A percentile compares a stretch with the other conserved stretches of the same genome.
phyloP scores from a whole-genome alignment of 306 rosid genomes.

The Malus orientalis region DNA sequence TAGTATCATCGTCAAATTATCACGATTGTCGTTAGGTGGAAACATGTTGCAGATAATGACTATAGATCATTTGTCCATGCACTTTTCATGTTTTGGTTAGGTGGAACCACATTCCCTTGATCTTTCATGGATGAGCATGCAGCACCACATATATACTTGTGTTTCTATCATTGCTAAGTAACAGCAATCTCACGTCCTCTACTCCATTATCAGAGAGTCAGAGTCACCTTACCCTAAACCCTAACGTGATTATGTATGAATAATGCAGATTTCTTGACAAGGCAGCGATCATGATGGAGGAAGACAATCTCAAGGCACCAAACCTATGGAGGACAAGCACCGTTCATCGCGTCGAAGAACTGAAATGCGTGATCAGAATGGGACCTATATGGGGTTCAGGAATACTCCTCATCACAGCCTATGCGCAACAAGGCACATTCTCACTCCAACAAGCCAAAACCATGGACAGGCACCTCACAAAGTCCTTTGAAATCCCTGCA shows the following conservation, averaged over 20 bases:
- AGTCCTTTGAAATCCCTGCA: constrained; percentile 74
- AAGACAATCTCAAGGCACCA: constrained; percentile 46
- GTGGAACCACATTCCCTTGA: neutral
- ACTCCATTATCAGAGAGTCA: neutral
- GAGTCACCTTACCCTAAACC: neutral
- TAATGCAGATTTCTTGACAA: constrained; percentile 69
- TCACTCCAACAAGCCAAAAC: constrained; percentile 79
- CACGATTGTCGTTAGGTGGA: neutral
- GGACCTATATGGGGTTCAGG: constrained; percentile 97
- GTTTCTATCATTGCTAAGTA: neutral
- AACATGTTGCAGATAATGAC: neutral
- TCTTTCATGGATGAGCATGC: neutral
- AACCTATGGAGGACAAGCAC: constrained; percentile 73
- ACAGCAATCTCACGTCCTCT: neutral
- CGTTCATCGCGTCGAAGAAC: constrained; percentile 79
- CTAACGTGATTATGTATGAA: neutral
- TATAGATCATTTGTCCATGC: neutral
- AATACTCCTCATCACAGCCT: constrained; percentile 81
- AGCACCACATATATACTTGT: neutral
- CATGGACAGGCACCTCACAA: constrained; percentile 62
- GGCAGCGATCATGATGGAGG: constrained; percentile 58
- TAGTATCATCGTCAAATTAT: no score
- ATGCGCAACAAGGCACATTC: constrained; percentile 84
- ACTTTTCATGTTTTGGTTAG: neutral
- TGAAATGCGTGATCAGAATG: constrained; percentile 78